A percentile compares a stretch with the other conserved stretches of the same genome.
Conservation (phyloP, 2,329 filamentous ascomycete species). For the Pseudocercospora fijiensis region DNA sequence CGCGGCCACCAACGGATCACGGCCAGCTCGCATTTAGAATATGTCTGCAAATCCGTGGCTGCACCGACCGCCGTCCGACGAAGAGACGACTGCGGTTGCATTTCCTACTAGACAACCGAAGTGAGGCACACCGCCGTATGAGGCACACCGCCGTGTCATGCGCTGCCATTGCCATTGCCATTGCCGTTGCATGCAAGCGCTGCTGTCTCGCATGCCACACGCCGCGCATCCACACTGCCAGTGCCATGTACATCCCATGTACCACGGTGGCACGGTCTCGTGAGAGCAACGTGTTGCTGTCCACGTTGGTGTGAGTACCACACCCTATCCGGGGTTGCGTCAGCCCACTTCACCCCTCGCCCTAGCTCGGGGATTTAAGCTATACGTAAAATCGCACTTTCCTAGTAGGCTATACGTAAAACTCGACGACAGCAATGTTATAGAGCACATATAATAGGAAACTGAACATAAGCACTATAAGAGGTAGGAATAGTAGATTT, state of each 20-base stretch:
- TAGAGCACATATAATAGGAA: no score
- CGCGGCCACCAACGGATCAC: background rate
- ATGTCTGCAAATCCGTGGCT: background rate
- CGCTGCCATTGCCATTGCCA: background rate
- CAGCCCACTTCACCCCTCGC: no score
- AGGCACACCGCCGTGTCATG: background rate
- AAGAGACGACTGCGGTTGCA: background rate
- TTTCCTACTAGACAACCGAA: background rate
- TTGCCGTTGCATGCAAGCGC: background rate
- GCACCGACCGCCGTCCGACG: background rate
- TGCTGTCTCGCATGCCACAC: slow-evolving; percentile 1
- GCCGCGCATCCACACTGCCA: background rate
- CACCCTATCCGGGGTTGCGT: no score
- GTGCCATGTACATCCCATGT: no score
- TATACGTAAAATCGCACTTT: no score
- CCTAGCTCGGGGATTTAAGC: no score
- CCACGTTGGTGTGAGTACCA: background rate
- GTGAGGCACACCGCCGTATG: background rate
- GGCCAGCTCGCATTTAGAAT: background rate
- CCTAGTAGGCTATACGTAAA: no score
- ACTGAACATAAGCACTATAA: no score
- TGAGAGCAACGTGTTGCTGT: background rate
- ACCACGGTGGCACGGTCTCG: background rate
- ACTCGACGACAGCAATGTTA: no score
- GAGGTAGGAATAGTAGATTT: no score